These are phyloP conservation scores for Tricholoma sp. DNA, from an alignment of 768 basidiomycete species.

Conservation along the genomic window DNA sequence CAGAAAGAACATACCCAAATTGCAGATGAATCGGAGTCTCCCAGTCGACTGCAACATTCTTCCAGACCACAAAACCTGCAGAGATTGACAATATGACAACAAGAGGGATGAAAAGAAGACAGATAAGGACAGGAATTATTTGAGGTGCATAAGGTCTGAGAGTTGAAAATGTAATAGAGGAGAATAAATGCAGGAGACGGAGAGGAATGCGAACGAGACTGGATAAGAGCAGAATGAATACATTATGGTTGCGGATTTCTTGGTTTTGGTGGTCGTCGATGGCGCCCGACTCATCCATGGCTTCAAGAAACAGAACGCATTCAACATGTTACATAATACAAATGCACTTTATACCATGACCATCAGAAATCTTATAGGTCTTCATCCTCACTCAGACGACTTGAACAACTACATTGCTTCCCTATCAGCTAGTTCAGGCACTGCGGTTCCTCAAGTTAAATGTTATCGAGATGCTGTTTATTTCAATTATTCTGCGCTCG, in stretches of 20 bases:
- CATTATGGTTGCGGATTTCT: background rate
- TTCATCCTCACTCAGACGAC: conserved; percentile 40
- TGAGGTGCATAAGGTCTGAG: conserved; percentile 54
- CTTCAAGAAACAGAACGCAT: background rate
- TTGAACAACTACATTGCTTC: conserved; percentile 39
- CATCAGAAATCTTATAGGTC: conserved; percentile 42
- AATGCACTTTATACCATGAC: background rate
- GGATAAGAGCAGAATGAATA: conserved; percentile 9
- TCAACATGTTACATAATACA: background rate
- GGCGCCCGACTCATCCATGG: background rate
- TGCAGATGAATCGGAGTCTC: conserved; percentile 63
- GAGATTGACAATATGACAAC: conserved; percentile 53
- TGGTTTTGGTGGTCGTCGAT: background rate
- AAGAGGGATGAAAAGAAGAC: conserved; percentile 56
- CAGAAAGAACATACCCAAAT: conserved; percentile 58
- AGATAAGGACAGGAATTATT: conserved; percentile 63
- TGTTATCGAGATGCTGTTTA: conserved; percentile 81
- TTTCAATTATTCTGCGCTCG: conserved; percentile 76
- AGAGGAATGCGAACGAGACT: conserved; percentile 8
- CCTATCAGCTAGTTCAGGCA: conserved; percentile 21
- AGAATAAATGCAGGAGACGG: conserved; percentile 10
- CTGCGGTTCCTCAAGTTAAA: conserved; percentile 59
- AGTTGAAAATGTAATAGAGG: conserved; percentile 21
- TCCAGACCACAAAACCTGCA: conserved; percentile 76
- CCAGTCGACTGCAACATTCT: conserved; percentile 67